Conservation (phyloP, 805 yeast species). For the Kodamaea leandrae region DNA sequence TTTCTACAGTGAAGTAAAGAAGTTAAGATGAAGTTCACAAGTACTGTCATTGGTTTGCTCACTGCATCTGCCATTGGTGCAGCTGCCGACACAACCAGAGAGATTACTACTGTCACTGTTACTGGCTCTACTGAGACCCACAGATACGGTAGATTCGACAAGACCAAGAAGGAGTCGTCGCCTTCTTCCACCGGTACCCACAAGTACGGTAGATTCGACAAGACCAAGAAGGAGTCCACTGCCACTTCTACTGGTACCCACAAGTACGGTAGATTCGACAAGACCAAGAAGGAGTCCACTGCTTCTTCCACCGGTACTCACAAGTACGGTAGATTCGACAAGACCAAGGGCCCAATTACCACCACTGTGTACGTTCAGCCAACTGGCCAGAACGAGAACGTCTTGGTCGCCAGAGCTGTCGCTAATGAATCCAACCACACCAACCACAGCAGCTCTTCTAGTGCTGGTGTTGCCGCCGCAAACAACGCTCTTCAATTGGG, state of each 20-base stretch:
- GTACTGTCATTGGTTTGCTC: conserved; percentile 39
- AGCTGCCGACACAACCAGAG: conserved; percentile 19
- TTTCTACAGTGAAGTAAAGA: too few relatives aligned
- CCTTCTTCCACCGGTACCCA: conserved; percentile 37
- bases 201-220: conserved; percentile 55
- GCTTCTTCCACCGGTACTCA: conserved; percentile 35
- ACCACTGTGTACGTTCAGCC: conserved; percentile 32
- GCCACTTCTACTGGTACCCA: conserved; percentile 26
- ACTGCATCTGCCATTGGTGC: conserved; percentile 31
- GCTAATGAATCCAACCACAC: conserved; percentile 21
- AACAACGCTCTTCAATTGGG: conserved; percentile 24
- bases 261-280: conserved; percentile 31
- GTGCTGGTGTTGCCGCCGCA: conserved; percentile 24
- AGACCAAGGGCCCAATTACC: conserved; percentile 35
- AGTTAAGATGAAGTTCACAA: conserved; percentile 44
- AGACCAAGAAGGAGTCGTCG: conserved; percentile 16
- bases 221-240: conserved; percentile 33
- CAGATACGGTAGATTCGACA: conserved; percentile 23
- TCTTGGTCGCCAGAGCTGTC: conserved; percentile 11
- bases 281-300: conserved; percentile 34
- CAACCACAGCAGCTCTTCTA: conserved; percentile 18
- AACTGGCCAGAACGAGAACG: conserved; percentile 10
- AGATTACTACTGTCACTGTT: conserved; percentile 25
- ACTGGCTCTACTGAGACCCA: conserved; percentile 28
- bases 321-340: conserved; percentile 34